These are phyloP conservation scores for Podochytrium sp. DNA, from an alignment of 192 early-diverging fungal genomes.

Conservation along the genomic window DNA sequence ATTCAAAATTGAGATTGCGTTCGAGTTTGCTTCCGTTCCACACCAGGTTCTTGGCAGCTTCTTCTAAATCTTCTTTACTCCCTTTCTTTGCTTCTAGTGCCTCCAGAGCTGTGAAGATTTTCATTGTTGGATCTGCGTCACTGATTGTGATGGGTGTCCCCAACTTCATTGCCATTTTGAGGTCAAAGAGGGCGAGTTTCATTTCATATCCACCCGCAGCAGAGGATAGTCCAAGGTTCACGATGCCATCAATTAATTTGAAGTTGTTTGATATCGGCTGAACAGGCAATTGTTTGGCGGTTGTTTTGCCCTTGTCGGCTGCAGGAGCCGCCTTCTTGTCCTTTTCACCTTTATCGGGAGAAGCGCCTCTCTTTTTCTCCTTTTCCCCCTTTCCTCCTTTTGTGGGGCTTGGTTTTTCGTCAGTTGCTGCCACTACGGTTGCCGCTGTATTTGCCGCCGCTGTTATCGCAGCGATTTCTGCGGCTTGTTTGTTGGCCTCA, in stretches of 20 bases:
- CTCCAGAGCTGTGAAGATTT: slow-evolving; percentile 8
- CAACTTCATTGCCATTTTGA: slow-evolving; percentile 10
- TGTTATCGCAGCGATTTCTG: background rate
- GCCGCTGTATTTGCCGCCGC: slow-evolving; percentile 6
- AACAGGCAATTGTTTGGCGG: background rate
- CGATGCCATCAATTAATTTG: slow-evolving; percentile 19
- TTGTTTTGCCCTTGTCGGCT: background rate
- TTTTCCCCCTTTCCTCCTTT: slow-evolving; percentile 12
- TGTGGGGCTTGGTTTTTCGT: background rate
- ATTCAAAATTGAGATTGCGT: background rate
- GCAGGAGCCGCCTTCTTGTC: background rate
- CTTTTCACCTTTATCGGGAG: background rate
- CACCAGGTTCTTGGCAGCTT: background rate
- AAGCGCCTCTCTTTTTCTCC: background rate
- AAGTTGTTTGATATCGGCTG: background rate
- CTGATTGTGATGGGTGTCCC: background rate
- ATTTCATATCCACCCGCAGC: slow-evolving; percentile 3
- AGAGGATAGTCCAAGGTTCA: slow-evolving; percentile 7
- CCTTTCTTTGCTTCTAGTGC: slow-evolving; percentile 14
- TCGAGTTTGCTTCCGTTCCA: background rate
- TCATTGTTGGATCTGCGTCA: slow-evolving; percentile 16
- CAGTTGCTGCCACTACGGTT: background rate
- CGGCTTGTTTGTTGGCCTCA: slow-evolving; percentile 13
- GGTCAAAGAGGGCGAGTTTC: slow-evolving; percentile 24
- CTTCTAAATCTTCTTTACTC: slow-evolving; percentile 20